A percentile compares a stretch with the other conserved stretches of the same genome.
phyloP scores from a whole-genome alignment of 2,329 filamentous ascomycete species.

The Monosporascus ibericus region DNA sequence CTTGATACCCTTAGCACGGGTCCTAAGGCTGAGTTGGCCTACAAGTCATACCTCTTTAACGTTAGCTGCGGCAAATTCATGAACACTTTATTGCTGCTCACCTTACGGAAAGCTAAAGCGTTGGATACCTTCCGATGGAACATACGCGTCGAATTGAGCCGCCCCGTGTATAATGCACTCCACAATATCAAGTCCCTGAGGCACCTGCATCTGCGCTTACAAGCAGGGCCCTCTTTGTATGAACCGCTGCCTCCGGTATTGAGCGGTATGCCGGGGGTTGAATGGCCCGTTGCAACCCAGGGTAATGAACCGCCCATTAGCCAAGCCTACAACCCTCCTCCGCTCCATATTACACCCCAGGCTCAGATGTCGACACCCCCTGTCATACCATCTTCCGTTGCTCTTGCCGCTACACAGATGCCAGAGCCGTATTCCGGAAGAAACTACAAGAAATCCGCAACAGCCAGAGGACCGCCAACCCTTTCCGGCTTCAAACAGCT shows the following conservation, averaged over 20 bases:
- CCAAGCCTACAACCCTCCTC: neutral
- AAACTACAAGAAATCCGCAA: conserved; percentile 24
- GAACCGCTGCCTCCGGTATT: conserved; percentile 42
- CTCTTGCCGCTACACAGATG: conserved; percentile 25
- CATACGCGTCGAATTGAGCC: conserved; percentile 55
- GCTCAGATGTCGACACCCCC: conserved; percentile 8
- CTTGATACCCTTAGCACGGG: conserved; percentile 51
- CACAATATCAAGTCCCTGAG: conserved; percentile 47
- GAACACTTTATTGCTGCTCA: conserved; percentile 53
- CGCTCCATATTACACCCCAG: neutral
- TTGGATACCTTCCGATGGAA: conserved; percentile 60
- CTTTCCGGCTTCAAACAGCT: conserved; percentile 52
- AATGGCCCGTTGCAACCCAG: neutral
- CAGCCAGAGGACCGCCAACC: conserved; percentile 40
- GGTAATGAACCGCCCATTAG: neutral
- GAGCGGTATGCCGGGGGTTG: conserved; percentile 7
- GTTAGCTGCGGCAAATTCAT: conserved; percentile 57
- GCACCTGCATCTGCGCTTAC: conserved; percentile 52
- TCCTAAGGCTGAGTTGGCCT: conserved; percentile 45
- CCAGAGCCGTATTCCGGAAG: conserved; percentile 30
- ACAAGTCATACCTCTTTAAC: conserved; percentile 48
- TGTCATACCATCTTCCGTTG: conserved; percentile 19
- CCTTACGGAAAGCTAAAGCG: conserved; percentile 46
- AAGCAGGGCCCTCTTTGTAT: conserved; percentile 50
- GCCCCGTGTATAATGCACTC: conserved; percentile 50